Percentiles rank a stretch among this genome's conserved stretches.
phyloP scores from a whole-genome alignment of 2,329 filamentous ascomycete species.

The Plenodomus tracheiphilus region DNA sequence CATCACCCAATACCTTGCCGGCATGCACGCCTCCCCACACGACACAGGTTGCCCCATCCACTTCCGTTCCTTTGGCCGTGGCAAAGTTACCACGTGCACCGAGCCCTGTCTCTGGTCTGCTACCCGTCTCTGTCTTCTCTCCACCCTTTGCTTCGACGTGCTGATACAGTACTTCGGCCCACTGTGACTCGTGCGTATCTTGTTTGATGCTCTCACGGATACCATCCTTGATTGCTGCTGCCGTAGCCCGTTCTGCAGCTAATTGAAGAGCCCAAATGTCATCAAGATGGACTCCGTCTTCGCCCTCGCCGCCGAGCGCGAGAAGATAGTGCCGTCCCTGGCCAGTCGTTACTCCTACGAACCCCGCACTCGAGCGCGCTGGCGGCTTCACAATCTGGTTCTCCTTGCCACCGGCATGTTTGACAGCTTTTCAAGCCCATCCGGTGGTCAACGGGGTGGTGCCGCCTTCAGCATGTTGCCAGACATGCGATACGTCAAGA shows the following conservation, averaged over 20 bases:
- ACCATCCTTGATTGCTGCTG: constrained; percentile 56
- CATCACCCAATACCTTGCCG: constrained; percentile 47
- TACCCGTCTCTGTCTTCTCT: constrained; percentile 48
- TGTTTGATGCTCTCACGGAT: constrained; percentile 51
- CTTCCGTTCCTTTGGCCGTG: constrained; percentile 46
- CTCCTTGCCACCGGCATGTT: constrained; percentile 15
- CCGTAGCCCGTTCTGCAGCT: constrained; percentile 50
- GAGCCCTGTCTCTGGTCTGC: constrained; percentile 44
- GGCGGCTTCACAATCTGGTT: constrained; percentile 37
- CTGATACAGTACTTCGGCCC: constrained; percentile 56
- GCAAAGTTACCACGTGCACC: constrained; percentile 48
- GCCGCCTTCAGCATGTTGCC: constrained; percentile 40
- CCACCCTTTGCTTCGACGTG: constrained; percentile 49
- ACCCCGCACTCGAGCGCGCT: constrained; percentile 48
- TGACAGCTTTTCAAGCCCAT: constrained; percentile 39
- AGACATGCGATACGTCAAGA: constrained; percentile 41
- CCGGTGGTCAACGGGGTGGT: constrained; percentile 39
- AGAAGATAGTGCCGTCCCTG: constrained; percentile 58
- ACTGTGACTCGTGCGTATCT: constrained; percentile 53
- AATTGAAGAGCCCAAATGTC: constrained; percentile 61
- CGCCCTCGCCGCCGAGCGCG: constrained; percentile 52
- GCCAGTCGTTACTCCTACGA: constrained; percentile 55
- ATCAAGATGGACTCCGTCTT: constrained; percentile 30
- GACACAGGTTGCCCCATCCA: constrained; percentile 53
- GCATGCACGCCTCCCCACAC: constrained; percentile 58